Base-by-base conservation (phyloP, 139 green algal species). In the Tetradesmus obliquus region DNA sequence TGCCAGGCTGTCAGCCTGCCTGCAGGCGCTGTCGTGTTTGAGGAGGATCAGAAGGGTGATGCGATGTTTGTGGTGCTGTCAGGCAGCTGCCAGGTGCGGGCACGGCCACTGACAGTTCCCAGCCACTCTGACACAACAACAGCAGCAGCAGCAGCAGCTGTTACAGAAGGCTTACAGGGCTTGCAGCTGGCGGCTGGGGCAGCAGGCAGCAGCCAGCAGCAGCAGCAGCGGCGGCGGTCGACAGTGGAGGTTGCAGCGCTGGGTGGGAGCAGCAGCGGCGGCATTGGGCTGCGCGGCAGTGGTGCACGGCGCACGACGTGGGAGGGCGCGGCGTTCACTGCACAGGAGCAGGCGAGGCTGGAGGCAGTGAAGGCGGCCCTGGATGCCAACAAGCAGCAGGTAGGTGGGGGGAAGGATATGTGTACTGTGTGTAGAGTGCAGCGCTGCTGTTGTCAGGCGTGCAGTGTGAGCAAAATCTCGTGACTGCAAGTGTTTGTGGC, bases 61-160 rank as follows among this genome's bases (percentile, higher is more conserved):
- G 58, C 90, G 10, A 69, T 81, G 55, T 94, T 83, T 69, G 84
- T 94, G 20, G 82, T 95, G n/a, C 20, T 94, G 79, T 60, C 88
- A 7, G 93, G 93, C 22, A 13, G 55, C 57, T 93, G 86, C 84
- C 54, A 86, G 0, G 87, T 94, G 2, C 58, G 93, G 5, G 93
- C 93, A 0, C 45, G 71, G 79, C 80, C 88, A 66, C 62, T 88
- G 58, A 15, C 84, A 76, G 51, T 57, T 1, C 12, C 2, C 79
- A 80, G 88, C 55, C 15, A 15, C 10, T 3, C 19, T 10, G 10
- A 88, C 8, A 10, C 24, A 80, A 24, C 60, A 20, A 45, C 62
- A 54, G 72, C 54, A 15, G 22, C 71, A 74, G 72, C 55, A 53
- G 3, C 4, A 3, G 24, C 19, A 55, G 55, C 10, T 45, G 22